Conservation (phyloP, 2,329 filamentous ascomycete genomes). For the Talaromyces funiculosus region DNA sequence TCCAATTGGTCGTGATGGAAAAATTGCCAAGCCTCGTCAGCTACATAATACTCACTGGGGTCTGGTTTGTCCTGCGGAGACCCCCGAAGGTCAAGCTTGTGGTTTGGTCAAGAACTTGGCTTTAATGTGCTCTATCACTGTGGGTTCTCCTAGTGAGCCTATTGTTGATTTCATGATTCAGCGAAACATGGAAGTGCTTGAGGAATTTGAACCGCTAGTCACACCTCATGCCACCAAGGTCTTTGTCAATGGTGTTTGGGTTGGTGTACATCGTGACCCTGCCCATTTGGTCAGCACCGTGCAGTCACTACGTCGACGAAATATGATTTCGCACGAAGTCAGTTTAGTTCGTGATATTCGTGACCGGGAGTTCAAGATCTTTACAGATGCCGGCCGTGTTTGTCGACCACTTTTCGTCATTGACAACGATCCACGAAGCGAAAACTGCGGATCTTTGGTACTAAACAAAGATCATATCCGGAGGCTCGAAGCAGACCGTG, state of each 20-base stretch:
- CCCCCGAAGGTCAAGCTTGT: slow-evolving; percentile 96
- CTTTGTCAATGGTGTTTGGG: slow-evolving; percentile 97
- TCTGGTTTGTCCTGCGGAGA: slow-evolving; percentile 92
- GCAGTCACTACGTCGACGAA: slow-evolving; percentile 69
- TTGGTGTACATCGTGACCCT: slow-evolving; percentile 87
- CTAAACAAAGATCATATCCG: slow-evolving; percentile 79
- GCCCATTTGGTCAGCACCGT: slow-evolving; percentile 77
- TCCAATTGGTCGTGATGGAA: slow-evolving; percentile 93
- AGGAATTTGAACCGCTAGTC: slow-evolving; percentile 82
- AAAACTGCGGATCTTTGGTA: slow-evolving; percentile 70
- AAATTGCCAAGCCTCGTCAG: slow-evolving; percentile 95
- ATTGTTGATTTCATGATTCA: slow-evolving; percentile 95
- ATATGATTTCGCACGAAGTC: slow-evolving; percentile 83
- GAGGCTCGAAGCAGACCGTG: slow-evolving; percentile 67
- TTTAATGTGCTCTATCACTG: slow-evolving; percentile 96
- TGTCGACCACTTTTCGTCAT: slow-evolving; percentile 92
- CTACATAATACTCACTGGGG: slow-evolving; percentile 99
- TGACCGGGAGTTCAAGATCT: slow-evolving; percentile 96
- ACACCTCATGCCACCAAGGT: slow-evolving; percentile 95
- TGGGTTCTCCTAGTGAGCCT: slow-evolving; percentile 83
- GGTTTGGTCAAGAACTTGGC: slow-evolving; percentile 97
- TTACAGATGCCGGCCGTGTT: slow-evolving; percentile 92
- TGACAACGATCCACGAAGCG: slow-evolving; percentile 71
- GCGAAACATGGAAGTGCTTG: slow-evolving; percentile 89
- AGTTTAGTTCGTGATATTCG: slow-evolving; percentile 94